Evolutionary conservation across 2,329 filamentous ascomycete genomes (phyloP), one percentile per base, ranked within the genome.

Genomic region (Colletotrichum chrysophilum): DNA sequence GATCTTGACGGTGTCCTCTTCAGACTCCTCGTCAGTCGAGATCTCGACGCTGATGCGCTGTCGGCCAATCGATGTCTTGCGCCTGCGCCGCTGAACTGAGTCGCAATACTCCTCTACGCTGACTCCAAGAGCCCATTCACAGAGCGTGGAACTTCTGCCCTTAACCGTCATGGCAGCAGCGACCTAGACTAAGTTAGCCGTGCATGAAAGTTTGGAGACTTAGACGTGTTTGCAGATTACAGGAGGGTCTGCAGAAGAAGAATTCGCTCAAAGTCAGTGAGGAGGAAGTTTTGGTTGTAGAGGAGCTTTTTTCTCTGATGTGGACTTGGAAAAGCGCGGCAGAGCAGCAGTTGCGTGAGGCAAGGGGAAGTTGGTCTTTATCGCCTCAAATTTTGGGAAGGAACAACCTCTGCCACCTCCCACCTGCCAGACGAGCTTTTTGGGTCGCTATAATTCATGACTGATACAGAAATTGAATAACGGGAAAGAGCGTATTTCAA

Each of bases 21-120:
- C 86, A n/a, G 84, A 85, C 71, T 89, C 88, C 58, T 91, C 89
- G 76, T 91, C 89, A 13, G 89, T 90, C 16, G 85, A 83, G 3
- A 89, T 79, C 67, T 87, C 84, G 36, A 89, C 79, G 70, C 71
- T 70, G 34, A 76, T 74, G 14, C 71, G 71, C 32, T 70, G 74
- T 13, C 86, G 80, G 21, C 82, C 82, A 62, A 78, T 68, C 28
- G 76, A 74, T 36, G 70, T 73, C 26, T 55, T 64, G 70, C 68
- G 34, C 10, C 43, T 72, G 21, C 68, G 77, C 5, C 72, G 61
- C 34, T 77, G 58, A 21, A 75, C 38, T 28, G 70, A 68, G 28
- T 76, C 82, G 79, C 52, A 68, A 71, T 81, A 24, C 68, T 79
- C 24, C 70, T 79, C 48, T 28, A 87, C 83, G 55, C 81, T 85